Conservation (phyloP, 257 asterid species). For the Solanum bulbocastanum region DNA sequence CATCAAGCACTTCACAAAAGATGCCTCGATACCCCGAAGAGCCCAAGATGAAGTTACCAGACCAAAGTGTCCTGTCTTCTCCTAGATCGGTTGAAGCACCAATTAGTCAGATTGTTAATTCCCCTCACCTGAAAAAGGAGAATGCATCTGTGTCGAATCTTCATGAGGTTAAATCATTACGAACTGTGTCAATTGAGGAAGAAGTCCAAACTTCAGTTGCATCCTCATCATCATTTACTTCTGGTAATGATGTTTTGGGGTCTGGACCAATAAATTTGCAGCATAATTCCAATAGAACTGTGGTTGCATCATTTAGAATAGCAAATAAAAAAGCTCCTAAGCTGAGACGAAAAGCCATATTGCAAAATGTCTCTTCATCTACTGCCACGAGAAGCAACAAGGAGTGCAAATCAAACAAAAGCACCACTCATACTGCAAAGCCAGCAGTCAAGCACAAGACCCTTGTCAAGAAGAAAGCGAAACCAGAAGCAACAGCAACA, state of each 20-base stretch:
- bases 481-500: constrained; percentile 22
- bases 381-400: constrained; percentile 33
- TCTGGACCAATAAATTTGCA: constrained; percentile 17
- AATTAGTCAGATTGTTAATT: background rate
- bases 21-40: constrained; percentile 4
- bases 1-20: constrained; percentile 10
- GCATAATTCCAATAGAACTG: constrained; percentile 17
- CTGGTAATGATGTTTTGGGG: constrained; percentile 14
- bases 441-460: constrained; percentile 56
- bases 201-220: constrained; percentile 17
- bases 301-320: constrained; percentile 23
- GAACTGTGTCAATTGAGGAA: constrained; percentile 7
- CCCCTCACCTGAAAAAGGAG: constrained; percentile 9
- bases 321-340: constrained; percentile 41
- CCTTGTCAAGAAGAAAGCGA: constrained; percentile 38
- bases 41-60: constrained; percentile 2
- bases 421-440: constrained; percentile 38
- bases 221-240: constrained; percentile 4
- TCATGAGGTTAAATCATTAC: constrained; percentile 13
- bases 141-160: constrained; percentile 8
- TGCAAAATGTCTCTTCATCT: constrained; percentile 40
- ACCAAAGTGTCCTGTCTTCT: constrained; percentile 3
- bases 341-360: constrained; percentile 42
- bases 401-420: constrained; percentile 37
- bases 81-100: background rate